Conservation (phyloP, 73 alveolate genomes). For the Stentor coeruleus region DNA sequence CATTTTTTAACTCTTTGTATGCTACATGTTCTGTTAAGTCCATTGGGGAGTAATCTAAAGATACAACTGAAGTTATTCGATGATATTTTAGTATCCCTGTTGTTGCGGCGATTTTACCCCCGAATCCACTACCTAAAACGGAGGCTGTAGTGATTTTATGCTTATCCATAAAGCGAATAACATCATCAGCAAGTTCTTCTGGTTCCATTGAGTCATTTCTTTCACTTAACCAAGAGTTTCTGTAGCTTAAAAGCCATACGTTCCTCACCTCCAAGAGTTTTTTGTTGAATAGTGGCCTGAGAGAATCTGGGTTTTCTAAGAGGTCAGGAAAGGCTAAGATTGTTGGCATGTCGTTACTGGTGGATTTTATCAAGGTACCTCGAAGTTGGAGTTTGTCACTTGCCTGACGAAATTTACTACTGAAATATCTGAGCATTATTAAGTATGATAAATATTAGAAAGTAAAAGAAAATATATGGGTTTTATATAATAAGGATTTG, state of each 20-base stretch:
- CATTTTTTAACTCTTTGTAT: slow-evolving; percentile 39
- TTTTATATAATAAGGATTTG: too few relatives aligned
- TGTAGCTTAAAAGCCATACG: slow-evolving; percentile 56
- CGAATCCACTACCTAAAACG: slow-evolving; percentile 72
- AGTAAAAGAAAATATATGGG: too few relatives aligned
- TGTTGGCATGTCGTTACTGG: slow-evolving; percentile 51
- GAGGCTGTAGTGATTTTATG: slow-evolving; percentile 54
- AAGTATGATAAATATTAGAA: too few relatives aligned
- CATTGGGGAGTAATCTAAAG: slow-evolving; percentile 69
- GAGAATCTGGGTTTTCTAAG: slow-evolving; percentile 49
- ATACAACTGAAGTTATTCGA: slow-evolving; percentile 65
- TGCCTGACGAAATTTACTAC: not conserved
- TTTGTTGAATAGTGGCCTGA: slow-evolving; percentile 34
- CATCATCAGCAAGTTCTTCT: slow-evolving; percentile 51
- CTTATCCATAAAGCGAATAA: slow-evolving; percentile 60
- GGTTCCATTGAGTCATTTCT: slow-evolving; percentile 51
- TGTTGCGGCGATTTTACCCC: slow-evolving; percentile 69
- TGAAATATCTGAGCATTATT: not conserved
- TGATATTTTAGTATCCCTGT: slow-evolving; percentile 54
- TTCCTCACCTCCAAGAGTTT: slow-evolving; percentile 50
- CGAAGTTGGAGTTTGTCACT: slow-evolving; percentile 27
- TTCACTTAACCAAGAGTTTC: slow-evolving; percentile 64
- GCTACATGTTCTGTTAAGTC: slow-evolving; percentile 57
- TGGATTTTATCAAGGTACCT: slow-evolving; percentile 53
- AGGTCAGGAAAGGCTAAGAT: slow-evolving; percentile 60